These are phyloP conservation scores for Nannochloropsis salina DNA, from an alignment of 108 stramenopile genomes.

Conservation along the genomic window DNA sequence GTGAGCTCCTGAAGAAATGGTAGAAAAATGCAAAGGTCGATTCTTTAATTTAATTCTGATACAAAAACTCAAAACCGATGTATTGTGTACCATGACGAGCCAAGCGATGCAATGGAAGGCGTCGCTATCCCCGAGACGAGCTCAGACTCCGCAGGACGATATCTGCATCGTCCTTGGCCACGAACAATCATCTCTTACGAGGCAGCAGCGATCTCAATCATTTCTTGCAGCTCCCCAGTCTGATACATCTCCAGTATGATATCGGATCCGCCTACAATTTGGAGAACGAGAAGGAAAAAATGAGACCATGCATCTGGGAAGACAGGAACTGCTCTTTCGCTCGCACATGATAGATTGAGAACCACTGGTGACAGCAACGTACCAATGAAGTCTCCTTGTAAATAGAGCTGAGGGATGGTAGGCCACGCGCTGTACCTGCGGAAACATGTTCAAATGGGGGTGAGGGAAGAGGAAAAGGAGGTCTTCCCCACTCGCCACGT, in stretches of 20 bases:
- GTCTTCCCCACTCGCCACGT: not conserved
- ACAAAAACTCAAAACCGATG: too few relatives aligned
- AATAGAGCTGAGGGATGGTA: slow-evolving; percentile 91
- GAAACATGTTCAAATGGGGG: not conserved
- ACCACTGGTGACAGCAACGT: not conserved
- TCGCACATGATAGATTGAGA: too few relatives aligned
- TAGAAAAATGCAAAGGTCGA: too few relatives aligned
- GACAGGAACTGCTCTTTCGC: too few relatives aligned
- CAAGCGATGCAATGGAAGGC: too few relatives aligned
- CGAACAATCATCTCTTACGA: slow-evolving; percentile 3
- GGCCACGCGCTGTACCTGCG: slow-evolving; percentile 63
- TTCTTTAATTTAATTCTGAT: too few relatives aligned
- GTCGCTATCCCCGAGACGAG: too few relatives aligned
- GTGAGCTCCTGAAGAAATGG: too few relatives aligned
- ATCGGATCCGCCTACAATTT: slow-evolving; percentile 69
- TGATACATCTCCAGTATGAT: slow-evolving; percentile 82
- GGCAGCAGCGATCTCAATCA: slow-evolving; percentile 61
- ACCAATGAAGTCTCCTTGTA: slow-evolving; percentile 87
- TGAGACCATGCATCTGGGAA: not conserved
- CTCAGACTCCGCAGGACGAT: too few relatives aligned
- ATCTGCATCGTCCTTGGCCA: too few relatives aligned
- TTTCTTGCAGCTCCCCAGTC: slow-evolving; percentile 74
- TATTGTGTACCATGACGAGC: too few relatives aligned
- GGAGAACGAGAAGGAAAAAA: not conserved
- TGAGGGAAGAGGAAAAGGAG: not conserved